These are phyloP conservation scores for Mycena rosella DNA, from an alignment of 768 basidiomycete species.

Conservation along the genomic window DNA sequence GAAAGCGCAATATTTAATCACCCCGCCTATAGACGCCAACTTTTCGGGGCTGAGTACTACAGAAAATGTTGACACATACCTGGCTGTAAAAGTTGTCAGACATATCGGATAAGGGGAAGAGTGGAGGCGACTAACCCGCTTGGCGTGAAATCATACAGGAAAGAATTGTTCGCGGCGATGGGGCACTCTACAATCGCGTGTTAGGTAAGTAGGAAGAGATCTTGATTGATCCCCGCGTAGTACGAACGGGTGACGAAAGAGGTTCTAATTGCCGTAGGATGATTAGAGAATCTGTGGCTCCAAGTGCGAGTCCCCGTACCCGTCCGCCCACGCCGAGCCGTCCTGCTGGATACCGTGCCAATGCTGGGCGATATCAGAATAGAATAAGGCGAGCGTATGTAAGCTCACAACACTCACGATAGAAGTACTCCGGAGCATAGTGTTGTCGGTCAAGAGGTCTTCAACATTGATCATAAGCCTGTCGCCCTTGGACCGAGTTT, in stretches of 20 bases:
- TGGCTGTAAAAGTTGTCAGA: background rate
- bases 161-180: conserved; percentile 45
- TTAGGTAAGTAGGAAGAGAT: background rate
- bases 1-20: background rate
- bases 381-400: background rate
- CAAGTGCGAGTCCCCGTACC: conserved; percentile 37
- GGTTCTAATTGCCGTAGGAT: background rate
- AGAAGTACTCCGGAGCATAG: conserved; percentile 54
- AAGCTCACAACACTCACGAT: conserved; percentile 45
- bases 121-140: background rate
- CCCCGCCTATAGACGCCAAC: conserved; percentile 7
- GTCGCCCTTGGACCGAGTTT: conserved; percentile 41
- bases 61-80: conserved; percentile 1
- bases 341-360: conserved; percentile 44
- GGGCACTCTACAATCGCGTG: conserved; percentile 40
- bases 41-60: too few relatives aligned
- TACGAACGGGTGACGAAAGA: conserved; percentile 29
- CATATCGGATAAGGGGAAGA: background rate
- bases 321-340: conserved; percentile 44
- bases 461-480: conserved; percentile 52
- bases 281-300: background rate
- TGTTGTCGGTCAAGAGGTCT: conserved; percentile 52
- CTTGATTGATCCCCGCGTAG: too few relatives aligned
- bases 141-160: conserved; percentile 44
- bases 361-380: conserved; percentile 11